Evolutionary conservation across 768 basidiomycete species (phyloP), one percentile per base, ranked within the genome.

Genomic region (Phaffia tasmanica): DNA sequence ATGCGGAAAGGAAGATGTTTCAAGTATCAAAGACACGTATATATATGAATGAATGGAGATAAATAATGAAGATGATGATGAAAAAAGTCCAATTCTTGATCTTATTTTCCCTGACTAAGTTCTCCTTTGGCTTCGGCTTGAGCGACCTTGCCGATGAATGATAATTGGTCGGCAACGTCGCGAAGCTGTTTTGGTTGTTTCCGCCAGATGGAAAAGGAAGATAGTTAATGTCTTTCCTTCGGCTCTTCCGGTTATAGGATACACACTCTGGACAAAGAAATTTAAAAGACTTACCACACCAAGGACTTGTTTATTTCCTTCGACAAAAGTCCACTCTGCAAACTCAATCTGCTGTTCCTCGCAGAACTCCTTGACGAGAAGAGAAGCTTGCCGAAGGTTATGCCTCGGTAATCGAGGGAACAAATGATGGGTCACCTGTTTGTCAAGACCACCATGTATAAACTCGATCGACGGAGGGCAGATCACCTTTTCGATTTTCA

Each of bases 381-480:
- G 67, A 70, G 88, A 89, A 2, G 94, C 94, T 63, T 83, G 80
- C 47, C 84, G 83, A 62, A 99, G 81, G 74, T 95, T 92, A 80
- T 98, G 94, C 49, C 95, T 81, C 2, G 95, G 95, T 1, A 97
- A 80, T 15, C 95, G 85, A 23, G 95, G 95, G 79, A 97, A 97
- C 67, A 98, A 82, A 76, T 97, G 93, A 72, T 99, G 95, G 1
- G 94, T 91, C 53, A 97, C 89, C 77, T 99, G 95, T 16, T 98
- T 84, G 72, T 99, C 90, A 23, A 99, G 83, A n/a, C 95, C 95
- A 15, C 95, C 95, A 73, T 99, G 95, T 46, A 99, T 77, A 74
- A 92, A 97, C 61, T 82, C 88, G 71, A 97, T 81, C 42, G 84
- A 83, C 1, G 85, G 81, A 2, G 85, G 83, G 77, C 95, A 98